These are phyloP conservation scores for Hypoxylon sp. DNA, from an alignment of 2,329 filamentous ascomycete genomes.

Conservation along the genomic window DNA sequence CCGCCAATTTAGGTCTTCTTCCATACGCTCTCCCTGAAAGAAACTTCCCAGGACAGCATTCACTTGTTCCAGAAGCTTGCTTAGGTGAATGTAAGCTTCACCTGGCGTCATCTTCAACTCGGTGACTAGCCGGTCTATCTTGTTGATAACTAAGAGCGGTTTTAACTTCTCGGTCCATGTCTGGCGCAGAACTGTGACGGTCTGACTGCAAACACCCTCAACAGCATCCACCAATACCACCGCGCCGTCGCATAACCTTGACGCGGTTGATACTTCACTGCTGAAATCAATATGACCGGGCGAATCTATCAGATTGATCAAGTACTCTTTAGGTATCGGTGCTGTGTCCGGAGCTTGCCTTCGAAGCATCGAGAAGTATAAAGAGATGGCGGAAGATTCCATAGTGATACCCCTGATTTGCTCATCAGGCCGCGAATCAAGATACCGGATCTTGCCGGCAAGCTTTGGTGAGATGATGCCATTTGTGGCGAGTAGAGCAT, in stretches of 20 bases:
- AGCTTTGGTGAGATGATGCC: slow-evolving; percentile 99
- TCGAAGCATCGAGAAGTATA: slow-evolving; percentile 93
- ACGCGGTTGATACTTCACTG: slow-evolving; percentile 97
- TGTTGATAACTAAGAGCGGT: slow-evolving; percentile 95
- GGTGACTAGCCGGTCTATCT: slow-evolving; percentile 94
- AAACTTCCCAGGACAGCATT: slow-evolving; percentile 98
- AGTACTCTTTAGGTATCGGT: slow-evolving; percentile 86
- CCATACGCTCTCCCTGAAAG: slow-evolving; percentile 98
- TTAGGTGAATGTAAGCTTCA: slow-evolving; percentile 92
- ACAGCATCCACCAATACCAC: slow-evolving; percentile 96
- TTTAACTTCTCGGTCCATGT: slow-evolving; percentile 97
- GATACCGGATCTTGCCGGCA: slow-evolving; percentile 96
- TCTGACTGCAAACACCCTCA: slow-evolving; percentile 98
- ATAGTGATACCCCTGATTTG: slow-evolving; percentile 98
- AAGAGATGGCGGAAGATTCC: slow-evolving; percentile 97
- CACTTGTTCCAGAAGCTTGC: slow-evolving; percentile 91
- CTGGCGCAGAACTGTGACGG: slow-evolving; percentile 94
- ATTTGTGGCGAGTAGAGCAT: slow-evolving; percentile 97
- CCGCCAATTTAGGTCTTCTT: slow-evolving; percentile 96
- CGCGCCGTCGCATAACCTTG: slow-evolving; percentile 92
- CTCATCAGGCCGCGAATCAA: slow-evolving; percentile 96
- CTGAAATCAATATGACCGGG: slow-evolving; percentile 99
- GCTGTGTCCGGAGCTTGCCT: slow-evolving; percentile 76
- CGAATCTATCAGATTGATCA: slow-evolving; percentile 98
- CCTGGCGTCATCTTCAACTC: slow-evolving; percentile 93